These are phyloP conservation scores for Podaxis sp. DNA, from an alignment of 768 basidiomycete genomes.

Conservation along the genomic window DNA sequence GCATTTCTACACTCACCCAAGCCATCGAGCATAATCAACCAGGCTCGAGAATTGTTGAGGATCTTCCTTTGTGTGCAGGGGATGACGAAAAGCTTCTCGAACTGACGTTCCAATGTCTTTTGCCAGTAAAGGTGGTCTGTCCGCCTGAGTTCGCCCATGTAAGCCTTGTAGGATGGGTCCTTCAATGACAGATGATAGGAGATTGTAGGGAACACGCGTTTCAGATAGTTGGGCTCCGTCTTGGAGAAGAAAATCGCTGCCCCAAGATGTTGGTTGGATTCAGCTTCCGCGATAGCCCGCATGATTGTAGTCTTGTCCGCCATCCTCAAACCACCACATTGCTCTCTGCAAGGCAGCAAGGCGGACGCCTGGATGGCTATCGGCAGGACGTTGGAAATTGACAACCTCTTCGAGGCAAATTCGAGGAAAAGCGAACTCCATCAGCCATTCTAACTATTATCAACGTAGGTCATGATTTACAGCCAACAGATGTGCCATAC, in stretches of 20 bases:
- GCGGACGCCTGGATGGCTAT: too few species aligned
- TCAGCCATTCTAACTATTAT: too few species aligned
- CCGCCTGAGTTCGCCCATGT: slow-evolving; percentile 9
- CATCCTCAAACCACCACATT: too few species aligned
- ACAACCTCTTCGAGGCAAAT: too few species aligned
- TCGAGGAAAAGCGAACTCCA: too few species aligned
- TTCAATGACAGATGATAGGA: slow-evolving; percentile 22
- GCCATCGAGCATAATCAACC: slow-evolving; percentile 24
- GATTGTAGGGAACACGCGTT: slow-evolving; percentile 22
- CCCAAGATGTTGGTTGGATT: background rate
- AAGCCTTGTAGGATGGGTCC: background rate
- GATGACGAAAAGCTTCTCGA: slow-evolving; percentile 16
- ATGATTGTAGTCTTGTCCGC: background rate
- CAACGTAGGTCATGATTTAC: too few species aligned
- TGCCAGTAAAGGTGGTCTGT: slow-evolving; percentile 5
- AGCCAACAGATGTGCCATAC: too few species aligned
- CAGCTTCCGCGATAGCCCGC: background rate
- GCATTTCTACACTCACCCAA: slow-evolving; percentile 25
- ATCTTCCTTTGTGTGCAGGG: slow-evolving; percentile 4
- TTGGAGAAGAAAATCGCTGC: background rate
- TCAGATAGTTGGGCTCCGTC: background rate
- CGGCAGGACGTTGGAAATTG: too few species aligned
- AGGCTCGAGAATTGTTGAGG: background rate
- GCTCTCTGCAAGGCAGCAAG: too few species aligned
- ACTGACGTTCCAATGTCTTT: slow-evolving; percentile 16